Conservation (phyloP, 164 flowering plant genomes). For the Sedum album region DNA sequence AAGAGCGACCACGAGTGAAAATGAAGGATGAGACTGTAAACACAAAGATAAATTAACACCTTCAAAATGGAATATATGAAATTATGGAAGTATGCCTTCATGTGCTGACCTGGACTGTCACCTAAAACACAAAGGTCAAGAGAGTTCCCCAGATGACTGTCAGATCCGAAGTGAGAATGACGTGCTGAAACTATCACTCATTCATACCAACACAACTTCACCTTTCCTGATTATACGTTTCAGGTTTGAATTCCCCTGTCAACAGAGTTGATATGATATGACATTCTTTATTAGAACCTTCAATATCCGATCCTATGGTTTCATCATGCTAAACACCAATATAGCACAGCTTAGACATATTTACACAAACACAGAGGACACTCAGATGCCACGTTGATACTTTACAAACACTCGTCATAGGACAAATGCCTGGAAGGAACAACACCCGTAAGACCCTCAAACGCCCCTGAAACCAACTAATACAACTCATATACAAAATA, state of each 20-base stretch:
- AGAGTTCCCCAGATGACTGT: too few relatives aligned
- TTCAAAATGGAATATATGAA: too few relatives aligned
- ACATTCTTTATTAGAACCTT: slow-evolving; percentile 19
- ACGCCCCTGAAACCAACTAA: too few relatives aligned
- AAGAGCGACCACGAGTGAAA: not conserved
- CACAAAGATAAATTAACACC: not conserved
- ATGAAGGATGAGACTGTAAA: not conserved
- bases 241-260: slow-evolving; percentile 11
- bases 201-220: slow-evolving; percentile 15
- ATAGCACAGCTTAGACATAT: slow-evolving; percentile 29
- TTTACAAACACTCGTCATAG: slow-evolving; percentile 48
- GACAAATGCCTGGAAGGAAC: slow-evolving; percentile 37
- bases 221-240: slow-evolving; percentile 6
- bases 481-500: too few relatives aligned
- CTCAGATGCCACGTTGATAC: slow-evolving; percentile 22
- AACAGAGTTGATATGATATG: slow-evolving; percentile 12
- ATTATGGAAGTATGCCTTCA: too few relatives aligned
- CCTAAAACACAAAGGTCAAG: too few relatives aligned
- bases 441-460: slow-evolving; percentile 24
- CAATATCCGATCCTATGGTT: slow-evolving; percentile 13
- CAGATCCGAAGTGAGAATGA: too few relatives aligned
- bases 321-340: slow-evolving; percentile 32
- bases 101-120: too few relatives aligned
- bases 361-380: slow-evolving; percentile 27
- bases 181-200: too few relatives aligned